These are phyloP conservation scores for Bauhinia variegata DNA, from an alignment of 306 rosid genomes.

Conservation along the genomic window DNA sequence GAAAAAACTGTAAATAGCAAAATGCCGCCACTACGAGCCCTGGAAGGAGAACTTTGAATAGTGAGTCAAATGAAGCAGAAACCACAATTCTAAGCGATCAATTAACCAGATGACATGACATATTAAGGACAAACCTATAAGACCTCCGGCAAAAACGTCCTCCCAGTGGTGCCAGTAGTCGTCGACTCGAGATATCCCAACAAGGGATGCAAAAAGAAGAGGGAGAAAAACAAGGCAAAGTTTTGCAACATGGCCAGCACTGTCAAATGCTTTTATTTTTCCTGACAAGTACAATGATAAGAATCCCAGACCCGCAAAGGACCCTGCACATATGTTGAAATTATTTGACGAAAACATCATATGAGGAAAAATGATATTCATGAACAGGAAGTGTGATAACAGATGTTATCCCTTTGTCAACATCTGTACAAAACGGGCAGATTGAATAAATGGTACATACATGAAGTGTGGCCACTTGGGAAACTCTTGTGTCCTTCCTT, in stretches of 20 bases:
- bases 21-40: slow-evolving; percentile 72
- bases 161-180: slow-evolving; percentile 99
- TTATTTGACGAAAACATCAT: slow-evolving; percentile 15
- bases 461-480: slow-evolving; percentile 92
- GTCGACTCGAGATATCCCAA: slow-evolving; percentile 79
- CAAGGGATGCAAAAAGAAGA: slow-evolving; percentile 82
- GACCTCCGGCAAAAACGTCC: slow-evolving; percentile 88
- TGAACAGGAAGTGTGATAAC: too few relatives aligned
- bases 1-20: slow-evolving; percentile 89
- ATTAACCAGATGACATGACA: slow-evolving; percentile 10
- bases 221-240: slow-evolving; percentile 75
- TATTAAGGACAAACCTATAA: slow-evolving; percentile 60
- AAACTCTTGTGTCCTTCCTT: slow-evolving; percentile 95
- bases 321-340: slow-evolving; percentile 65
- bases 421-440: slow-evolving; percentile 3
- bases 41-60: slow-evolving; percentile 36
- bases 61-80: slow-evolving; percentile 27
- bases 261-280: slow-evolving; percentile 73
- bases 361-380: slow-evolving; percentile 3
- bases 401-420: too few relatives aligned
- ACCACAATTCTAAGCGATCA: slow-evolving; percentile 12
- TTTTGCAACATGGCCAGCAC: slow-evolving; percentile 74
- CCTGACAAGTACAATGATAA: slow-evolving; percentile 80
- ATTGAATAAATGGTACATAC: slow-evolving; percentile 47
- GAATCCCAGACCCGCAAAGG: slow-evolving; percentile 85